Evolutionary conservation across 768 basidiomycete species (phyloP).

Genomic region (Galerina marginata): DNA sequence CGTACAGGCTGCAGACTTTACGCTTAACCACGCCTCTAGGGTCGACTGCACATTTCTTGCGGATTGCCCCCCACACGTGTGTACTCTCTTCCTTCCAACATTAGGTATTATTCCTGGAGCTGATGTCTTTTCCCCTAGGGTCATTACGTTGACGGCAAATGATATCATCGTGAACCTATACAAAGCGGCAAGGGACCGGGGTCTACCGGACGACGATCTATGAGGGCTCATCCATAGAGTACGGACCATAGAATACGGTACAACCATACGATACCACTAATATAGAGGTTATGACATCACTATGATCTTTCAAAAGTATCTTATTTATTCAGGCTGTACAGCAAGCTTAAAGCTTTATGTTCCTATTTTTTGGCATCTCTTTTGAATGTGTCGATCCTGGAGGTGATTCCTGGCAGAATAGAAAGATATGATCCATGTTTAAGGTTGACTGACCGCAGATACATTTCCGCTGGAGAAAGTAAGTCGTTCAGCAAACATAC

Average conservation of each 20-base stretch:
- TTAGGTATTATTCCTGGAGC: neutral
- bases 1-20: neutral
- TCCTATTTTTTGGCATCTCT: no score
- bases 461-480: no score
- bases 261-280: neutral
- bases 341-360: no score
- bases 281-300: neutral
- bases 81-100: slow-evolving; percentile 23
- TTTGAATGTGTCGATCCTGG: no score
- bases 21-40: slow-evolving; percentile 48
- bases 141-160: slow-evolving; percentile 90
- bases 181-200: slow-evolving; percentile 43
- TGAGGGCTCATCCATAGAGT: neutral
- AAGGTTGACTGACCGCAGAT: no score
- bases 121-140: slow-evolving; percentile 46
- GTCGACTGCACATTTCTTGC: slow-evolving; percentile 90
- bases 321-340: neutral
- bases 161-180: slow-evolving; percentile 77
- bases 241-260: neutral
- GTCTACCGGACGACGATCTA: slow-evolving; percentile 22
- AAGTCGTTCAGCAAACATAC: no score
- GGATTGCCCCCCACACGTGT: slow-evolving; percentile 92
- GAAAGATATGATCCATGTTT: no score
- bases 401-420: no score
- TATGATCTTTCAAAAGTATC: neutral